A percentile compares a stretch with the other conserved stretches of the same genome.
Conservation (phyloP, 805 yeast genomes). For the Pichia ethanolica region DNA sequence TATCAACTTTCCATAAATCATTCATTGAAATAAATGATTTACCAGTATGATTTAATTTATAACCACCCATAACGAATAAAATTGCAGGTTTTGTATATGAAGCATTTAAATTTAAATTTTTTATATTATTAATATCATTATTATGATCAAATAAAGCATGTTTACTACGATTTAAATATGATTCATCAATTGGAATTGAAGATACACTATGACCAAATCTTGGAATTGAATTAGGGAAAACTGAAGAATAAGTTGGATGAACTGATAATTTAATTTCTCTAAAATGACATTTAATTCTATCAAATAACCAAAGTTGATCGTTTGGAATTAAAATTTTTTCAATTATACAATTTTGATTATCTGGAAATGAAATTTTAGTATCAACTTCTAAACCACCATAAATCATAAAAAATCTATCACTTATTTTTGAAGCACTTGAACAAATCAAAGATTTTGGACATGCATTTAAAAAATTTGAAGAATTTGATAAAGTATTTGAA, state of each 20-base stretch:
- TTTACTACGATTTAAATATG: neutral
- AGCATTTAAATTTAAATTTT: neutral
- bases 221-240: conserved; percentile 22
- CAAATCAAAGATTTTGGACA: conserved; percentile 47
- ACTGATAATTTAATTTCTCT: conserved; percentile 33
- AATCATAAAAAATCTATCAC: conserved; percentile 49
- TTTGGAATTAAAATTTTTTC: conserved; percentile 26
- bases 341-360: conserved; percentile 34
- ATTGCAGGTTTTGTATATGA: conserved; percentile 24
- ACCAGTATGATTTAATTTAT: conserved; percentile 27
- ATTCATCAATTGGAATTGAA: conserved; percentile 24
- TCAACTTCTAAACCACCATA: conserved; percentile 62
- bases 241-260: conserved; percentile 24
- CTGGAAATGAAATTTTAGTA: conserved; percentile 25
- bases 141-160: neutral
- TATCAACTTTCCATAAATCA: conserved; percentile 28
- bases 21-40: conserved; percentile 26
- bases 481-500: conserved; percentile 11
- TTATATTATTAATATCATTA: neutral
- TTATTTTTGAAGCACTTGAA: conserved; percentile 40
- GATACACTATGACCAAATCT: conserved; percentile 27
- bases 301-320: conserved; percentile 52
- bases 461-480: neutral
- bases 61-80: conserved; percentile 44
- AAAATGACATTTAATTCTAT: conserved; percentile 41